Base-by-base conservation (phyloP, 495 filamentous ascomycete genomes). In the Patellaria atrata region DNA sequence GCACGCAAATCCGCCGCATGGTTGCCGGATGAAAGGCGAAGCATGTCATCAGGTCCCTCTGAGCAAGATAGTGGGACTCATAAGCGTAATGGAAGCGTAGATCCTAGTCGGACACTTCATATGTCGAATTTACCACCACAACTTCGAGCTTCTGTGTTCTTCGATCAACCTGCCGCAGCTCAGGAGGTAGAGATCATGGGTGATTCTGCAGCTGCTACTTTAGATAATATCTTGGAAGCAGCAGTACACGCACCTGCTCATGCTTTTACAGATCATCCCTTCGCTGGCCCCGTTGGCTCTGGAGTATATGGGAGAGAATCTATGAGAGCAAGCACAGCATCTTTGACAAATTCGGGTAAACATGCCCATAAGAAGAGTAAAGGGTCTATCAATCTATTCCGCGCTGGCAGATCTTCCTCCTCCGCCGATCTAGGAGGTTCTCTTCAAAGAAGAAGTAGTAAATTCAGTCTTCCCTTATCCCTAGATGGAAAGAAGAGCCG, bases 151-250 rank as follows among this genome's bases (percentile, higher is more conserved):
- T 92, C 77, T 47, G 71, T 78, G 21, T 97, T 83, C 52, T 96
- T 97, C 47, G 82, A 94, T 31, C 60, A 76, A 11, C 79, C 77
- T 7, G 54, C 65, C 8, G 42, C 65, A 15, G 44, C 64, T 3
- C 68, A 76, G 20, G 62, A 76, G 12, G 53, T 92, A 13, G 67
- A 84, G 40, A 57, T 86, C 17, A 83, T 79, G 52, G 71, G 75
- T 24, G 71, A 77, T 9, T 93, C 86, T 29, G 82, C 86, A 11
- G 83, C 84, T 43, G 77, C 71, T 22, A 94, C 87, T 0, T 64
- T 97, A 6, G 89, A 97, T 37, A 89, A 75, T 48, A 89, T 97
- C 27, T 66, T 97, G 7, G 82, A 94, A 55, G 89, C 89, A n/a
- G 93, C 89, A 3, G 81, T 84, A 2, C 68, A 67, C 39, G 89